Percentiles rank a stretch among this genome's conserved stretches.
Conservation (phyloP, 176 grass and related monocot genomes). For the Secale cereale region DNA sequence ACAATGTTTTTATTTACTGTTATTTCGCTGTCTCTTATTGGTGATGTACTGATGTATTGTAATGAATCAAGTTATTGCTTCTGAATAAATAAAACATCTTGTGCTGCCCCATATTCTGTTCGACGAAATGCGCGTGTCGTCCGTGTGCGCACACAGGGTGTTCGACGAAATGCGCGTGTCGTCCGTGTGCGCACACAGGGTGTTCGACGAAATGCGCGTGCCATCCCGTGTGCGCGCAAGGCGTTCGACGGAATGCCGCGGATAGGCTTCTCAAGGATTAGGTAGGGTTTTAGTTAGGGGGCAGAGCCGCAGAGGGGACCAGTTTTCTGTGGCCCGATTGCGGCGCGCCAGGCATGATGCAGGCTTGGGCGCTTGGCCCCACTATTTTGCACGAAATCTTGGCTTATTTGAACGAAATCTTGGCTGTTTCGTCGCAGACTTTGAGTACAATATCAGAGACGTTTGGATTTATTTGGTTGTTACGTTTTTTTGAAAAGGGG, state of each 20-base stretch:
- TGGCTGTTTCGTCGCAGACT: not conserved
- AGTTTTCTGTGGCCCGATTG: not conserved
- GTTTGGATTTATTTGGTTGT: not conserved
- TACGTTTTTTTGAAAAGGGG: no score
- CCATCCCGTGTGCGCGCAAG: not conserved
- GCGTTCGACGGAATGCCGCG: not conserved
- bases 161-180: not conserved
- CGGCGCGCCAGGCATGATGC: not conserved
- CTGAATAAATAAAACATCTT: not conserved
- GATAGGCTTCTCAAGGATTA: not conserved
- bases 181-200: not conserved
- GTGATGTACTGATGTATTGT: slow-evolving; percentile 10
- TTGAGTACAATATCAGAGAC: not conserved
- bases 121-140: not conserved
- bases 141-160: not conserved
- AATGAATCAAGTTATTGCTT: not conserved
- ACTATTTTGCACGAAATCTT: not conserved
- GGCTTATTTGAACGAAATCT: not conserved
- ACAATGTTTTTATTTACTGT: not conserved
- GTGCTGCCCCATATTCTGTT: not conserved
- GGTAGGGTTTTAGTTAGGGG: slow-evolving; percentile 31
- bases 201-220: not conserved
- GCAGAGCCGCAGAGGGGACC: not conserved
- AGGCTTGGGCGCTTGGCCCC: not conserved
- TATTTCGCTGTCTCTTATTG: not conserved